Percentiles rank a stretch among this genome's conserved stretches.
These are phyloP conservation scores for Saksenaea vasiformis DNA, from an alignment of 371 early-diverging fungal genomes.

Conservation along the genomic window DNA sequence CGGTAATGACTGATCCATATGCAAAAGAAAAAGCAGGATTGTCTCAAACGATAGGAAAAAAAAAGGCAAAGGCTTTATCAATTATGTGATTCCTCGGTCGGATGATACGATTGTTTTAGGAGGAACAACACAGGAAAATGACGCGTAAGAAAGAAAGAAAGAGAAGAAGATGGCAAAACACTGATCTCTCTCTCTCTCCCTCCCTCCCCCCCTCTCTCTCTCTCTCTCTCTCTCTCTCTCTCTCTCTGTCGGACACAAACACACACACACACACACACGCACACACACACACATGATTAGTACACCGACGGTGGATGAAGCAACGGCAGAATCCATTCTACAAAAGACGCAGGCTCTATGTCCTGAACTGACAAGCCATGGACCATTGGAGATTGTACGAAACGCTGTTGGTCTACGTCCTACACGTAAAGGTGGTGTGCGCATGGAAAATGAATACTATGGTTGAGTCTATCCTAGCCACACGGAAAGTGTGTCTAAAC, in stretches of 20 bases:
- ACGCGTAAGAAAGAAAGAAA: constrained; percentile 47
- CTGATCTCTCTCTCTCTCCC: no score
- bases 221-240: no score
- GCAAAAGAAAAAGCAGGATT: not conserved
- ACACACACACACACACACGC: no score
- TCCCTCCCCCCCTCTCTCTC: no score
- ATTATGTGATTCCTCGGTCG: constrained; percentile 80
- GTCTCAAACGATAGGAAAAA: not conserved
- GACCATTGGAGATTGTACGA: constrained; percentile 55
- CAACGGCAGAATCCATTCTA: constrained; percentile 20
- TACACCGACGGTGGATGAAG: constrained; percentile 28
- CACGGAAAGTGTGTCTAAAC: not conserved
- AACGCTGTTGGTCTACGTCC: constrained; percentile 75
- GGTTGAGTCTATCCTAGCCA: constrained; percentile 12
- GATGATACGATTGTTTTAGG: constrained; percentile 79
- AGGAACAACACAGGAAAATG: constrained; percentile 68
- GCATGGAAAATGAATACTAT: constrained; percentile 64
- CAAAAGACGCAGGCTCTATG: constrained; percentile 19
- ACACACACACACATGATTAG: no score
- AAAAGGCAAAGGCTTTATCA: constrained; percentile 33
- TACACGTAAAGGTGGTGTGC: constrained; percentile 62
- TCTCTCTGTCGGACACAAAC: no score
- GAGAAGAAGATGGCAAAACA: no score
- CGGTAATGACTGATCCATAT: constrained; percentile 9
- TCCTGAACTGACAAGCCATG: constrained; percentile 32